Evolutionary conservation across 2,329 filamentous ascomycete genomes (phyloP).

Genomic region (Talaromyces piceae): DNA sequence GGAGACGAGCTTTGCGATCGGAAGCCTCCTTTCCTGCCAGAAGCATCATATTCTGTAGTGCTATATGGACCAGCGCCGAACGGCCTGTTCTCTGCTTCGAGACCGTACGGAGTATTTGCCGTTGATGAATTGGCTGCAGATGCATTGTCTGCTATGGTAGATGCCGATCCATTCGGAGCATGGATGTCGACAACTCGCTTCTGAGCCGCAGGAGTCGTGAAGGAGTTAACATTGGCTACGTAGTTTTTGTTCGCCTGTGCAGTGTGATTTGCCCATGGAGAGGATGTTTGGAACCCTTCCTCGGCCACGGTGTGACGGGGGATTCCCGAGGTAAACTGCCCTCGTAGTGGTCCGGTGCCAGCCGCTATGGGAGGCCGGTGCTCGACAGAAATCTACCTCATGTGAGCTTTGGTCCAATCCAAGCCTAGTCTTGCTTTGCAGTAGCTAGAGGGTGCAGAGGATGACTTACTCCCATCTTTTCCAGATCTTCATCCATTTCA

Average conservation of each 20-base stretch:
- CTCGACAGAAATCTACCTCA: slow-evolving; percentile 9
- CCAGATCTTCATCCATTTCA: slow-evolving; percentile 80
- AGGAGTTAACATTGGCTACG: slow-evolving; percentile 23
- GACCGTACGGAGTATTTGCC: slow-evolving; percentile 37
- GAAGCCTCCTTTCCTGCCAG: slow-evolving; percentile 27
- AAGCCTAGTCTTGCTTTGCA: background rate
- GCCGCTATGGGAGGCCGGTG: slow-evolving; percentile 7
- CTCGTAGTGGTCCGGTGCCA: slow-evolving; percentile 6
- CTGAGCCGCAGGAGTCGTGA: slow-evolving; percentile 38
- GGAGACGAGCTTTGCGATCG: slow-evolving; percentile 33
- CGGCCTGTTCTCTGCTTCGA: slow-evolving; percentile 26
- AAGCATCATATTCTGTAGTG: slow-evolving; percentile 26
- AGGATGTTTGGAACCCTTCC: slow-evolving; percentile 80
- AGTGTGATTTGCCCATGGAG: slow-evolving; percentile 78
- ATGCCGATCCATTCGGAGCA: slow-evolving; percentile 39
- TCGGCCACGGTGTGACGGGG: slow-evolving; percentile 51
- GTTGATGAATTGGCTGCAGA: slow-evolving; percentile 37
- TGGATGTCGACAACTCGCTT: slow-evolving; percentile 37
- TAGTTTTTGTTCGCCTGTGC: slow-evolving; percentile 38
- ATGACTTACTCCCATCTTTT: slow-evolving; percentile 73
- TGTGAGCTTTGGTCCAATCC: too few species aligned
- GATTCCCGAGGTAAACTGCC: slow-evolving; percentile 18
- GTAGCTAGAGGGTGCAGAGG: background rate
- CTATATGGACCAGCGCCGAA: slow-evolving; percentile 19
- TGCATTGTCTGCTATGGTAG: slow-evolving; percentile 38